These are phyloP conservation scores for Naumovozyma baii DNA, from an alignment of 805 yeast genomes.

Conservation along the genomic window DNA sequence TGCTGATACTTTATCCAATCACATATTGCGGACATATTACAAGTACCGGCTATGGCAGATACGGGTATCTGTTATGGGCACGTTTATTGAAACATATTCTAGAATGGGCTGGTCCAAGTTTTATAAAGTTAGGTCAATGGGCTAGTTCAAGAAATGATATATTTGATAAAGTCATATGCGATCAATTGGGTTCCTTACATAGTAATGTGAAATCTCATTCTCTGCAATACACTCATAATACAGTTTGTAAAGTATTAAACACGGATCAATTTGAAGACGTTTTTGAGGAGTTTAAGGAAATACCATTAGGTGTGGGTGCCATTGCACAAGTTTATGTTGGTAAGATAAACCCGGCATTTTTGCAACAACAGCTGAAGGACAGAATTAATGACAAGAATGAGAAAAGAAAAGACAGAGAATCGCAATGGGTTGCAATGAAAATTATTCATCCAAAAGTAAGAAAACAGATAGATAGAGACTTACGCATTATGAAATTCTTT, in stretches of 20 bases:
- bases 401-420: conserved; percentile 10
- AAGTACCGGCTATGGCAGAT: conserved; percentile 47
- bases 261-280: conserved; percentile 55
- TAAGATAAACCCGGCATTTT: conserved; percentile 41
- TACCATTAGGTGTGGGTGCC: conserved; percentile 94
- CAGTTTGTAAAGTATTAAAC: conserved; percentile 49
- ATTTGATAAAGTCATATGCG: conserved; percentile 70
- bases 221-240: conserved; percentile 46
- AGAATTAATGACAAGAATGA: neutral
- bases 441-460: conserved; percentile 86
- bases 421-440: conserved; percentile 73
- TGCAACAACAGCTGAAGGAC: conserved; percentile 17
- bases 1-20: conserved; percentile 56
- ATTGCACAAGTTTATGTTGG: conserved; percentile 93
- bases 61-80: conserved; percentile 48
- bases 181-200: conserved; percentile 66
- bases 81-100: conserved; percentile 50
- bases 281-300: conserved; percentile 65
- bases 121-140: conserved; percentile 93
- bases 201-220: conserved; percentile 75
- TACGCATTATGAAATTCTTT: conserved; percentile 72
- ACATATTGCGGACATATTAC: conserved; percentile 23
- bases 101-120: conserved; percentile 87
- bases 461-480: conserved; percentile 62
- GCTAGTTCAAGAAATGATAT: conserved; percentile 96